Evolutionary conservation across 1,284 basidiomycete species (phyloP), one percentile per base, ranked within the genome.

Genomic region (Bjerkandera adusta): DNA sequence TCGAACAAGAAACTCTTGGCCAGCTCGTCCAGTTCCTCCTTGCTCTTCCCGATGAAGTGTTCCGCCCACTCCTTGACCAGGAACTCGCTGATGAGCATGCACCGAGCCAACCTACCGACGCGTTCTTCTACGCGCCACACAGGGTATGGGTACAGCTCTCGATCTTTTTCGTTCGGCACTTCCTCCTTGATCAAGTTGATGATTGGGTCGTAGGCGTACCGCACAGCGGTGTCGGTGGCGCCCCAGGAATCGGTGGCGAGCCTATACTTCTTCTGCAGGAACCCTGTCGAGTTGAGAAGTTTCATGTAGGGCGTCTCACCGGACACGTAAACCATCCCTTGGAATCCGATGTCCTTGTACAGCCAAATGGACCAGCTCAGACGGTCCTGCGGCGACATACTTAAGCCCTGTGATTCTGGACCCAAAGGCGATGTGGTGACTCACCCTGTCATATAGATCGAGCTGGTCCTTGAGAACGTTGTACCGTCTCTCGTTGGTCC

Each of bases 281-380:
- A 87, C n/a, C n/a, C n/a, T n/a, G n/a, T n/a, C 24, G 72, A 68
- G 46, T 70, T 66, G 63, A 89, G 73, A 21, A 80, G 74, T 42
- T 68, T 68, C 71, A 84, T 81, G 68, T 89, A 91, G 0, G 83
- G 71, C n/a, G 85, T 85, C 12, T 80, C 73, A 35, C 69, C 73
- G 15, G 78, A 77, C 49, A 84, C 76, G 57, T 87, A 77, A 20
- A 87, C 82, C 85, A 92, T 89, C 33, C 89, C 83, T 62, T 90
- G 88, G 71, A 86, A 90, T 2, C 89, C 88, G 49, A 90, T 87
- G 61, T 91, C 85, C 61, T 91, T 92, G 73, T 89, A 92, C 13
- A 89, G 64, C 89, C 89, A 91, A 62, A 92, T 91, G 0, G 84
- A 83, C 88, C 88, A 91, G 57, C 79, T 83, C 47, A 85, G 60